Base-by-base conservation (phyloP, 2,329 filamentous ascomycete genomes). In the Hirsutella rhossiliensis region DNA sequence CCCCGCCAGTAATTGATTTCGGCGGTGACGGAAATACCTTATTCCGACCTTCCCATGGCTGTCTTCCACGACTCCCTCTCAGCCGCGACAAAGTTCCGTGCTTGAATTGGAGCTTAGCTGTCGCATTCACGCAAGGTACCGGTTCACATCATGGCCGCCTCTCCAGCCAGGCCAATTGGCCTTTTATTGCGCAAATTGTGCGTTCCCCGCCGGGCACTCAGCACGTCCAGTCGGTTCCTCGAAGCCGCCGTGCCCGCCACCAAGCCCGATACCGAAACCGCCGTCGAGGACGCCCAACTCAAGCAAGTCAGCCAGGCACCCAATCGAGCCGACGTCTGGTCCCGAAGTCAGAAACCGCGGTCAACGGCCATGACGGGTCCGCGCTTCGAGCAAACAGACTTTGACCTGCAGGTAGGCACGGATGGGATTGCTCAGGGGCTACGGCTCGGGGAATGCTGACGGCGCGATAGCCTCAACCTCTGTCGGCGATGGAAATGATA, bases 341-440 rank as follows among this genome's bases (percentile, higher is more conserved):
- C 87, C 48, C 70, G 78, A 59, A 94, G 80, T 68, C 92, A 98
- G 74, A 78, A 79, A 64, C 80, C 87, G 34, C 76, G 90, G 56
- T 75, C 78, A 43, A 67, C 80, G 64, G 92, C 88, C 43, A 98
- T 98, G 90, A 80, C 80, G 37, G 92, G 92, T 37, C 92, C 92
- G 52, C 75, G 90, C 55, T 98, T 98, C 59, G 92, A 98, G 73
- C 90, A 97, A 78, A 97, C 87, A 30, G 87, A 94, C 58, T 90
- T 97, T 68, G 79, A 82, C 55, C 69, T 83, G 53, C 92, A 98
- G 85, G 90, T 96, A 72, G 54, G 78, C 32, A 13, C 37, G 23
- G 28, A 39, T 30, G 41, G 39, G 38, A 28, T 23, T 2, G 5
- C 20, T 19, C 20, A 5, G 4, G 11, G 23, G 6, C 12, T 11